Conservation (phyloP, 495 filamentous ascomycete species). For the Aspergillus campestris region DNA sequence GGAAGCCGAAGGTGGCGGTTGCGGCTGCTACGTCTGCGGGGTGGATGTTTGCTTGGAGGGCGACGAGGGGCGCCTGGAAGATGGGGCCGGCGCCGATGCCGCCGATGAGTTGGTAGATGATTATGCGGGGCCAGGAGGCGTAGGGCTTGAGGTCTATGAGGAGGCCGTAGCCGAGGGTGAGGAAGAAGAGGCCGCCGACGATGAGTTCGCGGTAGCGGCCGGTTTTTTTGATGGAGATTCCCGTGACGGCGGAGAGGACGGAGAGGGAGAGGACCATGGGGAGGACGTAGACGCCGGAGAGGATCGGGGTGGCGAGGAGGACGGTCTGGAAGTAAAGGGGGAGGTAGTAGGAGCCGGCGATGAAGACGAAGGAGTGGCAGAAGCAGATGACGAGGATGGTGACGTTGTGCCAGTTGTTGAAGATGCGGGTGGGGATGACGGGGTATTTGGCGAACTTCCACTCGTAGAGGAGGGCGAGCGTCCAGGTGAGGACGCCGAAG, state of each 20-base stretch:
- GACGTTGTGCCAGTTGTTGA: slow-evolving; percentile 50
- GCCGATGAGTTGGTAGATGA: slow-evolving; percentile 46
- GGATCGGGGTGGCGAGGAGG: slow-evolving; percentile 60
- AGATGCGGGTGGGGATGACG: slow-evolving; percentile 66
- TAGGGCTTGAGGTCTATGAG: slow-evolving; percentile 41
- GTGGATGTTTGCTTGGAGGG: slow-evolving; percentile 45
- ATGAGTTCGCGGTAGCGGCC: slow-evolving; percentile 44
- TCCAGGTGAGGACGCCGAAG: slow-evolving; percentile 58
- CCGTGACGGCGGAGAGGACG: slow-evolving; percentile 52
- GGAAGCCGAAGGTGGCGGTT: slow-evolving; percentile 44
- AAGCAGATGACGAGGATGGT: slow-evolving; percentile 50
- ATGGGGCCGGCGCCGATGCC: slow-evolving; percentile 48
- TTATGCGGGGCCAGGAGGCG: slow-evolving; percentile 42
- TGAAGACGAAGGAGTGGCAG: slow-evolving; percentile 66
- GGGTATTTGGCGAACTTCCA: slow-evolving; percentile 67
- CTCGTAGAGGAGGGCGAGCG: slow-evolving; percentile 59
- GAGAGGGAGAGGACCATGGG: slow-evolving; percentile 67
- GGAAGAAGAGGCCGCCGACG: slow-evolving; percentile 37
- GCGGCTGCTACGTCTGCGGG: slow-evolving; percentile 44
- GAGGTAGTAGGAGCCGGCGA: slow-evolving; percentile 64
- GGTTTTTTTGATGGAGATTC: slow-evolving; percentile 67
- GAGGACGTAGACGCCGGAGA: slow-evolving; percentile 72
- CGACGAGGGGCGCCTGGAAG: slow-evolving; percentile 52
- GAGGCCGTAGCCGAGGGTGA: slow-evolving; percentile 47
- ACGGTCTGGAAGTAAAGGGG: slow-evolving; percentile 75